Evolutionary conservation across 768 basidiomycete genomes (phyloP).

Genomic region (Mycena indigotica): DNA sequence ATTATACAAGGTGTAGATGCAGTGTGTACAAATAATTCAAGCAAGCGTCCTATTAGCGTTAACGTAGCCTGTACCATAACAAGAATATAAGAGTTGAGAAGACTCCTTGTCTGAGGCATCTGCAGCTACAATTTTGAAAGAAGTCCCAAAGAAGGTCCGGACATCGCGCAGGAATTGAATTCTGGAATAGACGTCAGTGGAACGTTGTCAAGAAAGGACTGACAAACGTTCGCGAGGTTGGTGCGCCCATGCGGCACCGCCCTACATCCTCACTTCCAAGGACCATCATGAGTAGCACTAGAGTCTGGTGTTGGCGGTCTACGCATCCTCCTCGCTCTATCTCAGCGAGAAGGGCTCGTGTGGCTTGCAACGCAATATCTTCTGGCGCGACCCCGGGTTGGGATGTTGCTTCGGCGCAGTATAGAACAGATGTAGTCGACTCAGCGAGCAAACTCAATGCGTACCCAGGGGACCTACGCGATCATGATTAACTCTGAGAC

Average conservation of each 20-base stretch:
- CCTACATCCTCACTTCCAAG: constrained; percentile 98
- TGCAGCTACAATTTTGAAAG: constrained; percentile 83
- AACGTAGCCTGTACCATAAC: constrained; percentile 89
- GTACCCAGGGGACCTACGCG: constrained; percentile 87
- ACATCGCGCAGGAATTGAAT: constrained; percentile 89
- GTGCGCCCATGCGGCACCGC: constrained; percentile 81
- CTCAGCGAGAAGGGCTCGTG: constrained; percentile 77
- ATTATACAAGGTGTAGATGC: constrained; percentile 2
- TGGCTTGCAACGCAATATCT: constrained; percentile 84
- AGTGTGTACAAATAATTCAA: constrained; percentile 33
- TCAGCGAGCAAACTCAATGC: constrained; percentile 89
- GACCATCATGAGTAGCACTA: constrained; percentile 89
- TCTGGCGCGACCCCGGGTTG: constrained; percentile 85
- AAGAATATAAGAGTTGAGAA: constrained; percentile 77
- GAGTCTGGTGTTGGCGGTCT: constrained; percentile 83
- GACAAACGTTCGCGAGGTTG: constrained; percentile 73
- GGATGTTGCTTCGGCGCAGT: constrained; percentile 86
- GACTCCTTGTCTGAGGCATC: constrained; percentile 53
- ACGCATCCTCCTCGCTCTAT: constrained; percentile 85
- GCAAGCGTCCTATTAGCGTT: constrained; percentile 83
- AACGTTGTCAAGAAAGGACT: constrained; percentile 12
- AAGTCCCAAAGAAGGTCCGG: constrained; percentile 80
- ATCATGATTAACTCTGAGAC: background rate
- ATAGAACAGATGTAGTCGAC: constrained; percentile 86
- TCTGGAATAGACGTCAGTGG: constrained; percentile 41